These are phyloP conservation scores for Euphorbia pulcherrima DNA, from an alignment of 345 rosid genomes.

Conservation along the genomic window DNA sequence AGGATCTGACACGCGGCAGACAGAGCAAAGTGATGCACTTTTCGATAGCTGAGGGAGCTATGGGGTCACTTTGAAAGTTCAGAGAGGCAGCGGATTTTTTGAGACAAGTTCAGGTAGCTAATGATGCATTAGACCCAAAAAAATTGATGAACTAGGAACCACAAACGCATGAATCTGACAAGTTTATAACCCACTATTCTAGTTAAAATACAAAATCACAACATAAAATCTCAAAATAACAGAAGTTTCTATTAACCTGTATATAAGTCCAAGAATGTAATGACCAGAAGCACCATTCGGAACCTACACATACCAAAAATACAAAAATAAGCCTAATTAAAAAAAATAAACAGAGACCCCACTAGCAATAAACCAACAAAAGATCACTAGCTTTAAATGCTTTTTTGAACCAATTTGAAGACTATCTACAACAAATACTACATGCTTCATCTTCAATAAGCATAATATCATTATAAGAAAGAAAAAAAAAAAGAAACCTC, in stretches of 20 bases:
- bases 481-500: slow-evolving; percentile 47
- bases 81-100: no score
- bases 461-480: neutral
- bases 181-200: neutral
- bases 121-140: no score
- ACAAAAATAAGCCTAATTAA: slow-evolving; percentile 1
- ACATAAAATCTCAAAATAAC: slow-evolving; percentile 1
- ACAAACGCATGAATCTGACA: neutral
- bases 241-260: slow-evolving; percentile 47
- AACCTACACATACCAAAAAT: slow-evolving; percentile 45
- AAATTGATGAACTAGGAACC: neutral
- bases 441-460: neutral
- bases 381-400: neutral
- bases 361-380: slow-evolving; percentile 2
- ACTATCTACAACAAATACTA: neutral
- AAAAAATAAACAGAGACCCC: neutral
- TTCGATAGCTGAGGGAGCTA: no score
- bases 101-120: no score
- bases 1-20: no score
- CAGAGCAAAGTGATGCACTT: no score
- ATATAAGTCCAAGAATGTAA: slow-evolving; percentile 90
- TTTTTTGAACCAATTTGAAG: neutral
- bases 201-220: neutral
- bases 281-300: slow-evolving; percentile 97
- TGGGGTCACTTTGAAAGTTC: no score